Conservation (phyloP, 2,329 filamentous ascomycete genomes). For the Apiospora rasikravindrae region DNA sequence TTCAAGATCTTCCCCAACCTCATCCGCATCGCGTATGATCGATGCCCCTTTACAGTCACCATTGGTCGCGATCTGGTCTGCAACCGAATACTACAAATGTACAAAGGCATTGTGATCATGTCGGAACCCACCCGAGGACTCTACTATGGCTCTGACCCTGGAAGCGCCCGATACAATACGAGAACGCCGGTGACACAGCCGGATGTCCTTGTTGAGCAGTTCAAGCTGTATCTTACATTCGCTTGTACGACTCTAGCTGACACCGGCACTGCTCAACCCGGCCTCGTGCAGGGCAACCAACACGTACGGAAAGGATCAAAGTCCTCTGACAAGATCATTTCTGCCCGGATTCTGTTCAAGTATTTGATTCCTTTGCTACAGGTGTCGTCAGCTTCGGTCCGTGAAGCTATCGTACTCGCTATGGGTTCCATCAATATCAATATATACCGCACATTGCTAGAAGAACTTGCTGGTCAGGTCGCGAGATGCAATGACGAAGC, state of each 20-base stretch:
- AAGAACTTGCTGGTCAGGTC: conserved; percentile 87
- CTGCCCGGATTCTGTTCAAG: conserved; percentile 87
- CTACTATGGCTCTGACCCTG: conserved; percentile 65
- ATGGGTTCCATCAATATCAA: conserved; percentile 95
- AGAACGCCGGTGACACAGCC: conserved; percentile 74
- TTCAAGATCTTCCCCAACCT: conserved; percentile 98
- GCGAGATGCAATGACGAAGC: conserved; percentile 88
- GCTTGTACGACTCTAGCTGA: conserved; percentile 94
- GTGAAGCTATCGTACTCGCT: conserved; percentile 88
- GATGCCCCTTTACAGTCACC: conserved; percentile 88
- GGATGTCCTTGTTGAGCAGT: conserved; percentile 91
- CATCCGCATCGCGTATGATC: conserved; percentile 86
- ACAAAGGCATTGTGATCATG: conserved; percentile 78
- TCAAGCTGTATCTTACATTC: conserved; percentile 97
- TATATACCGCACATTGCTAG: conserved; percentile 87
- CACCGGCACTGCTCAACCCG: conserved; percentile 69
- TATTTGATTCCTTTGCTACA: conserved; percentile 88
- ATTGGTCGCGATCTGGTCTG: conserved; percentile 92
- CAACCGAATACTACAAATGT: conserved; percentile 91
- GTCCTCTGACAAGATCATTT: conserved; percentile 78
- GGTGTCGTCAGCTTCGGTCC: conserved; percentile 77
- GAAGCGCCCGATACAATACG: conserved; percentile 55
- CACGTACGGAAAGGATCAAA: conserved; percentile 84
- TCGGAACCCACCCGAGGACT: conserved; percentile 74
- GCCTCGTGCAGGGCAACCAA: conserved; percentile 63